Conservation (phyloP, 2,329 filamentous ascomycete species). For the Colletotrichum gigasporum region DNA sequence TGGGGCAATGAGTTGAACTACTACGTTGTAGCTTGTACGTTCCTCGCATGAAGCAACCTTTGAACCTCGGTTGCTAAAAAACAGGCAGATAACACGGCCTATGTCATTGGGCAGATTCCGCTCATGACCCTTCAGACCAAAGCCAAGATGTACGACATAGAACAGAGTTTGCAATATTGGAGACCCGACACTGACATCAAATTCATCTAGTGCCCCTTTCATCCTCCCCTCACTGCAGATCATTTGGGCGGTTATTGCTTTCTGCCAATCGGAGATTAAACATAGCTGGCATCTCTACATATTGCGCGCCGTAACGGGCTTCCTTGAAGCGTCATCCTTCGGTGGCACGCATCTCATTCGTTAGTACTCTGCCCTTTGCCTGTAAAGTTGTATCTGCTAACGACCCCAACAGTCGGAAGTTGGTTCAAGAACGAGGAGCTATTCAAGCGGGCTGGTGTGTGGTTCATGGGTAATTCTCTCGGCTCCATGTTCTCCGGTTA, state of each 20-base stretch:
- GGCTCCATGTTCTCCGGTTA: constrained; percentile 66
- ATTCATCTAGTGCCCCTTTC: constrained; percentile 36
- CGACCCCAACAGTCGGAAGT: constrained; percentile 53
- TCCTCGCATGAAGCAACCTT: accelerated
- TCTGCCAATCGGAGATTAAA: constrained; percentile 37
- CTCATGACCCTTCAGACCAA: constrained; percentile 41
- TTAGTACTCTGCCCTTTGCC: constrained; percentile 25
- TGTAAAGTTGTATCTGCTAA: constrained; percentile 37
- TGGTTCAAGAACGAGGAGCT: constrained; percentile 52
- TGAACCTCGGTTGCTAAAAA: neutral
- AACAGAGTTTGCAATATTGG: neutral
- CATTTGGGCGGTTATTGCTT: constrained; percentile 38
- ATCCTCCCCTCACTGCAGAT: constrained; percentile 36
- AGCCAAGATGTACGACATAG: constrained; percentile 33
- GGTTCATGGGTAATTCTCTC: constrained; percentile 59
- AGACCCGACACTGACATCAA: neutral
- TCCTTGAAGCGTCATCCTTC: constrained; percentile 38
- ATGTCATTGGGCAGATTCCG: constrained; percentile 41
- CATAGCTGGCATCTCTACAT: constrained; percentile 37
- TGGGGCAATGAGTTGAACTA: constrained; percentile 39
- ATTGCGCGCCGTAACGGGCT: constrained; percentile 33
- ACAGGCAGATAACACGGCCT: constrained; percentile 36
- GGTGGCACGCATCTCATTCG: constrained; percentile 41
- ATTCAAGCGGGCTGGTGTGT: constrained; percentile 61
- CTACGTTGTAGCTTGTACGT: constrained; percentile 31